phyloP scores from a whole-genome alignment of 2,329 filamentous ascomycete genomes.

The Fusarium burgessii region DNA sequence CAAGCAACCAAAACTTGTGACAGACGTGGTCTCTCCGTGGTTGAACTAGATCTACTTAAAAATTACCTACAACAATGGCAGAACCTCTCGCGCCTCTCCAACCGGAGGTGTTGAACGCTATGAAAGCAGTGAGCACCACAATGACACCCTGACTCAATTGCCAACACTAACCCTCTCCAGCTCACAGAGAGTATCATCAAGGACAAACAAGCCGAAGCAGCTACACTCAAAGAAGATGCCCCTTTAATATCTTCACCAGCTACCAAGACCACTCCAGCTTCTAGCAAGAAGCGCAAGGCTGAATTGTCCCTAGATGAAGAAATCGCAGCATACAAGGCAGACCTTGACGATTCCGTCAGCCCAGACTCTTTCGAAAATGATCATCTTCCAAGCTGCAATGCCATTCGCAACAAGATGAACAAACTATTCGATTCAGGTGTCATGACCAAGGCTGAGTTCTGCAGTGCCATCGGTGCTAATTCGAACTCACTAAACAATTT shows the following conservation, averaged over 20 bases:
- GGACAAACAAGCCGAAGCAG: not conserved
- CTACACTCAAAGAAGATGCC: not conserved
- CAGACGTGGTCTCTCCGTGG: not conserved
- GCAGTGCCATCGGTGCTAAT: not conserved
- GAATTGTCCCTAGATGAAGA: constrained; percentile 2
- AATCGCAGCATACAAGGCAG: constrained; percentile 4
- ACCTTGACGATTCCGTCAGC: not conserved
- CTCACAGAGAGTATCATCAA: not conserved
- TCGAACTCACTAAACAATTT: constrained; percentile 12
- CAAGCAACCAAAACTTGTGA: not conserved
- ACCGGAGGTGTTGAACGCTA: not conserved
- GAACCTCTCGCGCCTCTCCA: not conserved
- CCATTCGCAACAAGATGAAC: constrained; percentile 9
- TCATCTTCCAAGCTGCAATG: not conserved
- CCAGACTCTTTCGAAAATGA: not conserved
- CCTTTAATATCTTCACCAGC: accelerated
- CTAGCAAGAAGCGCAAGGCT: constrained; percentile 10
- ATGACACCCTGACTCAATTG: too few species aligned
- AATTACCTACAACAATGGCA: not conserved
- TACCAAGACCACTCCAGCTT: not conserved
- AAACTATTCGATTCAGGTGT: constrained; percentile 10
- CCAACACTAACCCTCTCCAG: not conserved
- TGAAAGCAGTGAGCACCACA: not conserved
- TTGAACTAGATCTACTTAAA: not conserved
- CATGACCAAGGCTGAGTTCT: constrained; percentile 2